Evolutionary conservation across 495 filamentous ascomycete genomes (phyloP).

Genomic region (Annulohypoxylon maeteangense): DNA sequence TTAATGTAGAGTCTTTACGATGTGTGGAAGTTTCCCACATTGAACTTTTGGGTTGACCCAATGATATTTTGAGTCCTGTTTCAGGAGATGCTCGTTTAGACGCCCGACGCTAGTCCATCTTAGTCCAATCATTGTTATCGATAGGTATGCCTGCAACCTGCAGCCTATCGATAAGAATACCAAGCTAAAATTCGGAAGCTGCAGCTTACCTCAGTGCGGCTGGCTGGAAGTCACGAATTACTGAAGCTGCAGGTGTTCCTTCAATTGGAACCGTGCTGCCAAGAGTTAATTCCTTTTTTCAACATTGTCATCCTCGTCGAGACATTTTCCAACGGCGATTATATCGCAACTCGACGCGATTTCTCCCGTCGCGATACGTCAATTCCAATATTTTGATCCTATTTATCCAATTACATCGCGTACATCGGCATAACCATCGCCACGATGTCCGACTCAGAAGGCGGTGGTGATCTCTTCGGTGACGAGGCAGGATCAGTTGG

Average conservation of each 20-base stretch:
- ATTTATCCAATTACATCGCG: not conserved
- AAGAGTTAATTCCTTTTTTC: slow-evolving; percentile 4
- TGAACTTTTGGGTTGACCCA: slow-evolving; percentile 17
- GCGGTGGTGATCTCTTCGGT: slow-evolving; percentile 75
- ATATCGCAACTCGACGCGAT: slow-evolving; percentile 15
- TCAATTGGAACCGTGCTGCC: not conserved
- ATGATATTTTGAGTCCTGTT: slow-evolving; percentile 41
- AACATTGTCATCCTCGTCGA: not conserved
- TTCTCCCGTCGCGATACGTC: not conserved
- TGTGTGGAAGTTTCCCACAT: slow-evolving; percentile 38
- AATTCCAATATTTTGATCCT: not conserved
- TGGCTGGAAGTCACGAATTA: not conserved
- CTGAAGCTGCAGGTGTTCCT: not conserved
- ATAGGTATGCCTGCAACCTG: not conserved
- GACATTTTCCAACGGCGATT: not conserved
- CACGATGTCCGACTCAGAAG: slow-evolving; percentile 64
- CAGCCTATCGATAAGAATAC: slow-evolving; percentile 7
- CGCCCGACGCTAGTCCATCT: slow-evolving; percentile 34
- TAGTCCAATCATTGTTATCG: not conserved
- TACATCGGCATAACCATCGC: not conserved
- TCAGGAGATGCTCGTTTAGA: slow-evolving; percentile 40
- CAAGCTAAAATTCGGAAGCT: not conserved
- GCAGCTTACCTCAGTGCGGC: not conserved
- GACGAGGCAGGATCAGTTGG: slow-evolving; percentile 49
- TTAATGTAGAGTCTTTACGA: slow-evolving; percentile 15